Evolutionary conservation across 2,329 filamentous ascomycete genomes (phyloP).

Genomic region (Neoascochyta sp.): DNA sequence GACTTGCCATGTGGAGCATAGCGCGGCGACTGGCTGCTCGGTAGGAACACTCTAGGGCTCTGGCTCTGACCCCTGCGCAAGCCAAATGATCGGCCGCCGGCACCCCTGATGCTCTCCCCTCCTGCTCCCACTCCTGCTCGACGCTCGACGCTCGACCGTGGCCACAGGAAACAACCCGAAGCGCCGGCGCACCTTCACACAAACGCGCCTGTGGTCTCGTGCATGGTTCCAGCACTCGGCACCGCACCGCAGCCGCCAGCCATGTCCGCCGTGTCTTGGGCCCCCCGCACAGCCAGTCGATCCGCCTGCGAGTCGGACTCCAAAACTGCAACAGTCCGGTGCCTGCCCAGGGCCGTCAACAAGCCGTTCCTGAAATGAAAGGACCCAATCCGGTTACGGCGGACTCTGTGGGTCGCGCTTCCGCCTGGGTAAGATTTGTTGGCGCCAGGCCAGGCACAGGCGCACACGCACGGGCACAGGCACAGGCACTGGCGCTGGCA

Average conservation of each 20-base stretch:
- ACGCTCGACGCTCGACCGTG: conserved; percentile 12
- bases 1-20: no score
- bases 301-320: conserved; percentile 6
- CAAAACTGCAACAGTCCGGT: conserved; percentile 13
- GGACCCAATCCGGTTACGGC: conserved; percentile 21
- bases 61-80: conserved; percentile 19
- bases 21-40: no score
- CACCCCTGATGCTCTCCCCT: conserved; percentile 23
- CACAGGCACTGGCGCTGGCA: no score
- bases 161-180: conserved; percentile 15
- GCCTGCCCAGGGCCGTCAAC: conserved; percentile 5
- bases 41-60: no score
- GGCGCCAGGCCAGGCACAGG: conserved; percentile 9
- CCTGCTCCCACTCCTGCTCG: no score
- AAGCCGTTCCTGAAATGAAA: conserved; percentile 23
- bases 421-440: conserved; percentile 16
- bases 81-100: conserved; percentile 14
- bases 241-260: no score
- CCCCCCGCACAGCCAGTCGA: conserved; percentile 12
- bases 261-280: conserved; percentile 1
- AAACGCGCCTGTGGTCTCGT: no score
- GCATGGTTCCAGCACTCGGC: no score
- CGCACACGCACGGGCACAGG: no score
- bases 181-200: conserved; percentile 13
- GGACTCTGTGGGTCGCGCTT: conserved; percentile 12